These are phyloP conservation scores for Exophiala sp. DNA, from an alignment of 2,329 filamentous ascomycete genomes.

Conservation along the genomic window DNA sequence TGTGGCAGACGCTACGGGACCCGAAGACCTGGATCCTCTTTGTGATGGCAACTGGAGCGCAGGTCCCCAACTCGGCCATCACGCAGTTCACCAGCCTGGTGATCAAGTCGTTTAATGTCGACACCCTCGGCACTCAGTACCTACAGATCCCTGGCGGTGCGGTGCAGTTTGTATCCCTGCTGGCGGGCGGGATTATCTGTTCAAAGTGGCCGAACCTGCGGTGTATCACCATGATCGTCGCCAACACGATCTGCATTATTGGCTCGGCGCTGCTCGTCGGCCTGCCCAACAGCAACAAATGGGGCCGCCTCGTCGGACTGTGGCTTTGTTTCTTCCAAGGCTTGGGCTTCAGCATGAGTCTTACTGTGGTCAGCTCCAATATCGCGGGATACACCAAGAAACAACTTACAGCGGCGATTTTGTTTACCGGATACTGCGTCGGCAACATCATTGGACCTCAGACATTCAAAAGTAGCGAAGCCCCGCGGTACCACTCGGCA, in stretches of 20 bases:
- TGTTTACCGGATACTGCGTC: constrained; percentile 52
- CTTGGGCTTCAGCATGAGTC: constrained; percentile 48
- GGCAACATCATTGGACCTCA: constrained; percentile 52
- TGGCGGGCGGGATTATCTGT: constrained; percentile 49
- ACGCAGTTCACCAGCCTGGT: constrained; percentile 48
- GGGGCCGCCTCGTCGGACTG: constrained; percentile 52
- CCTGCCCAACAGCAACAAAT: constrained; percentile 48
- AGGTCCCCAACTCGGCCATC: constrained; percentile 53
- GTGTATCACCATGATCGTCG: constrained; percentile 52
- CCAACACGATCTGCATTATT: constrained; percentile 52
- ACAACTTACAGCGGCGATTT: constrained; percentile 46
- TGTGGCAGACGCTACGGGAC: constrained; percentile 46
- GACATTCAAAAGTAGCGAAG: constrained; percentile 48
- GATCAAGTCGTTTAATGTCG: constrained; percentile 44
- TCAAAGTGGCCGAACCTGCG: constrained; percentile 47
- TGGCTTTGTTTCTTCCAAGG: constrained; percentile 55
- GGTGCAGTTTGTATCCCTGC: constrained; percentile 50
- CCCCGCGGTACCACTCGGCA: constrained; percentile 46
- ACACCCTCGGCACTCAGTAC: constrained; percentile 50
- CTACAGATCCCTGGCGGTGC: constrained; percentile 57
- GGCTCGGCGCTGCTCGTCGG: constrained; percentile 50
- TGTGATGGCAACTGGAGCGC: constrained; percentile 48
- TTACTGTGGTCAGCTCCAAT: constrained; percentile 51
- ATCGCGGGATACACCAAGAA: constrained; percentile 53
- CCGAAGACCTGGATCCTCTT: constrained; percentile 57